Base-by-base conservation (phyloP, 805 yeast genomes). In the Cyberlindnera lachancei region DNA sequence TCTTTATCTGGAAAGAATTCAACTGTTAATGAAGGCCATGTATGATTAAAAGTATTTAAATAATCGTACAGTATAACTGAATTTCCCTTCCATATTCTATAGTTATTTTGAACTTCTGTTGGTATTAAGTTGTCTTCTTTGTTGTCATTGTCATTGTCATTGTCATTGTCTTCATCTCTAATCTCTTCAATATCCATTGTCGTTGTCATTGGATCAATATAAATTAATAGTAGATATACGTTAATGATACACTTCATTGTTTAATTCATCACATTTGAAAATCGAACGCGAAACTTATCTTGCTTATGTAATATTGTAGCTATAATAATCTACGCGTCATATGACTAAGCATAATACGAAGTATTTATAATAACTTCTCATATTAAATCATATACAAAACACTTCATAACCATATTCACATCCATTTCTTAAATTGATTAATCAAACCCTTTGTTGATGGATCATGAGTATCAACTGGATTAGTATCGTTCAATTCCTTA, bases 351-450 rank as follows among this genome's bases (percentile, higher is more conserved):
- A n/a, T n/a, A n/a, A n/a, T n/a, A n/a, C n/a, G n/a, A n/a, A n/a
- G n/a, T n/a, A n/a, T n/a, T n/a, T n/a, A n/a, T n/a, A n/a, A n/a
- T n/a, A n/a, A n/a, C n/a, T n/a, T n/a, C n/a, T n/a, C n/a, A n/a
- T n/a, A n/a, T n/a, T n/a, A n/a, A n/a, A n/a, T n/a, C n/a, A n/a
- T n/a, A n/a, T n/a, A n/a, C n/a, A n/a, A n/a, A n/a, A n/a, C n/a
- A n/a, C n/a, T n/a, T n/a, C n/a, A n/a, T n/a, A n/a, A n/a, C n/a
- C n/a, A n/a, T n/a, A n/a, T 19, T 19, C 21, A 34, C 35, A 35
- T 33, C 96, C 97, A 90, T 52, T 71, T 58, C 71, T 90, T 90
- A 80, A 86, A 92, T 67, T 81, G 82, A 80, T 92, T 90, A 66
- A 92, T 87, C 66, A 92, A 75, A 44, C 82, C 86, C 58, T 82